Base-by-base conservation (phyloP, 352 stramenopile species). In the Pythium coloratum region DNA sequence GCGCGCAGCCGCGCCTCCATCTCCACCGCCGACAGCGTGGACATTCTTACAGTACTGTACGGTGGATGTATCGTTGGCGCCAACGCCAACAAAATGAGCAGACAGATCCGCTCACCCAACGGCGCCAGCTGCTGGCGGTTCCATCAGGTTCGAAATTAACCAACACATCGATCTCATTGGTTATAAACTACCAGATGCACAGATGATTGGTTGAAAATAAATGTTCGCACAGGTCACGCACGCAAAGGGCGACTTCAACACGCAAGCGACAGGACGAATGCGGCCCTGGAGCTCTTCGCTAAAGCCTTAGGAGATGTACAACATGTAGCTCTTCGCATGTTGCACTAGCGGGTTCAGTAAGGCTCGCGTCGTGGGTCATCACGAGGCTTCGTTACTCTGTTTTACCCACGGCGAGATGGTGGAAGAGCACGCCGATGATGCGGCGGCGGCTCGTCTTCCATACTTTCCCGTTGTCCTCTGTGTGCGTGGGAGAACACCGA, bases 1-100 rank as follows among this genome's bases (percentile, higher is more conserved):
- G 80, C 73, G 46, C 78, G 82, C 76, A 93, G 73, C 26, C 76
- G 75, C 64, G 67, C 64, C 69, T 90, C 79, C 71, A 91, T 71
- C 28, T 70, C 66, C 16, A 5, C 10, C 8, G 49, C 26, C 33
- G 33, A 13, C 50, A 60, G 32, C 60, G 47, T 16, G 28, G 49
- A 59, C 47, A 28, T 36, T 13, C 51, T 12, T 53, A 20, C 46
- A 53, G 18, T 53, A 12, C 18, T 28, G 46, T 28, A 53, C 16
- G 20, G 9, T 14, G 8, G 16, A 53, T 10, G 18, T 53, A 40
- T 40, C 40, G 40, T 47, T 47, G 40, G 40, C 40, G 40, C 40
- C 40, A 47, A 47, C 47, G 28, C 47, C 47, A 55, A 28, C 47
- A 55, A 33, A 55, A 55, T 42, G 26, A 10, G 18, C 28, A 20